A percentile compares a stretch with the other conserved stretches of the same genome.
phyloP scores from a whole-genome alignment of 768 basidiomycete species.

The Hortiboletus flavorubellus region DNA sequence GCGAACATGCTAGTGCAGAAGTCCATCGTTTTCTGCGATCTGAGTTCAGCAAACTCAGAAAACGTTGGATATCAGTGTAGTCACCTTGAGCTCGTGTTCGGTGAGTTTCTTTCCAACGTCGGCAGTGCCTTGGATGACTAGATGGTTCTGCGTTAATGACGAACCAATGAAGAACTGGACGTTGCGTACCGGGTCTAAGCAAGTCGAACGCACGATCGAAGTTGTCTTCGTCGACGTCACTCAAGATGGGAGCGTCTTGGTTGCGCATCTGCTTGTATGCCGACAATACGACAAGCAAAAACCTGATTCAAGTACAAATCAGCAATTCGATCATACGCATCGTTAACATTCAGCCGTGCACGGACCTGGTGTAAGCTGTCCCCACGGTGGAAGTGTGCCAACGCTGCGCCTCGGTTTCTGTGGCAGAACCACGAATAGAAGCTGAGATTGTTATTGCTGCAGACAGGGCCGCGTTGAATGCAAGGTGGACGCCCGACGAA shows the following conservation, averaged over 20 bases:
- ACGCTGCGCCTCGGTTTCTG: slow-evolving; percentile 5
- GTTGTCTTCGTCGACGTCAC: slow-evolving; percentile 13
- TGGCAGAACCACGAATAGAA: slow-evolving; percentile 7
- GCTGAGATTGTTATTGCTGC: slow-evolving; percentile 12
- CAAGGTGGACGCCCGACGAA: slow-evolving; percentile 11
- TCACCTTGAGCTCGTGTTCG: slow-evolving; percentile 6
- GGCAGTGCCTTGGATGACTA: slow-evolving; percentile 8
- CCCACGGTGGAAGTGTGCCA: slow-evolving; percentile 15
- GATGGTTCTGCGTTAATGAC: neutral
- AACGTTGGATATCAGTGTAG: neutral
- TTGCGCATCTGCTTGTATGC: slow-evolving; percentile 15
- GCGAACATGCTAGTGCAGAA: slow-evolving; percentile 3
- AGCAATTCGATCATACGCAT: too few relatives aligned
- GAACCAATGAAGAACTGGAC: neutral
- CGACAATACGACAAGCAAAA: slow-evolving; percentile 8
- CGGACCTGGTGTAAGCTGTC: slow-evolving; percentile 7
- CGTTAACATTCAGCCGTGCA: too few relatives aligned
- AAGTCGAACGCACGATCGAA: slow-evolving; percentile 13
- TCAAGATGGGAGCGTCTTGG: slow-evolving; percentile 5
- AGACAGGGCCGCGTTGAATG: slow-evolving; percentile 9
- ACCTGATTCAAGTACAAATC: neutral
- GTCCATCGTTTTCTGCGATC: slow-evolving; percentile 10
- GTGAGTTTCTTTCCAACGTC: slow-evolving; percentile 5
- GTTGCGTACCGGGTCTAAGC: slow-evolving; percentile 8
- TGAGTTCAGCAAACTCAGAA: neutral